These are phyloP conservation scores for Botrytis tulipae DNA, from an alignment of 2,329 filamentous ascomycete species.

Conservation along the genomic window DNA sequence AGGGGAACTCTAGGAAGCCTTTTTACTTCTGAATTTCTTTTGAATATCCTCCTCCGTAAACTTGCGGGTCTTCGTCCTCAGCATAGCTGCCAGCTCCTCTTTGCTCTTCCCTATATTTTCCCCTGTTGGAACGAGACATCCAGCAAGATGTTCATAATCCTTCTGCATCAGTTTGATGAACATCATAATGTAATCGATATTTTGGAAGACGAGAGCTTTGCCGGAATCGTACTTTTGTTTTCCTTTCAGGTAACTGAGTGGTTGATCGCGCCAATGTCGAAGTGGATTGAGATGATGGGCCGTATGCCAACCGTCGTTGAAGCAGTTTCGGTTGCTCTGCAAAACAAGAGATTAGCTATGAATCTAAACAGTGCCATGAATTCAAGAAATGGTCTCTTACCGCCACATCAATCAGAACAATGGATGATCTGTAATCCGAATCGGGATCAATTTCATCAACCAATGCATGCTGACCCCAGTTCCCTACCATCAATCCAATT, in stretches of 20 bases:
- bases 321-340: slow-evolving; percentile 77
- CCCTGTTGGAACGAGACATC: slow-evolving; percentile 71
- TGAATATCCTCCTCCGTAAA: slow-evolving; percentile 66
- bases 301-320: slow-evolving; percentile 81
- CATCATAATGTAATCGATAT: slow-evolving; percentile 79
- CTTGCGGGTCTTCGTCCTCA: slow-evolving; percentile 61
- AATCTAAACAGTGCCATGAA: neutral
- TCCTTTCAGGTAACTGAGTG: slow-evolving; percentile 66
- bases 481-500: slow-evolving; percentile 74
- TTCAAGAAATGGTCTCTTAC: slow-evolving; percentile 48
- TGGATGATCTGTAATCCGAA: slow-evolving; percentile 75
- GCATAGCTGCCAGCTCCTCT: slow-evolving; percentile 60
- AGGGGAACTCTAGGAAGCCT: neutral
- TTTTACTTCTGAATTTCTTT: slow-evolving; percentile 46
- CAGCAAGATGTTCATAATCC: slow-evolving; percentile 68
- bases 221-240: slow-evolving; percentile 66
- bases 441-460: slow-evolving; percentile 73
- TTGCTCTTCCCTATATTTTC: slow-evolving; percentile 65
- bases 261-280: slow-evolving; percentile 80
- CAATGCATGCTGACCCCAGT: slow-evolving; percentile 82
- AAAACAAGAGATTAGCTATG: slow-evolving; percentile 21
- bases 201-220: slow-evolving; percentile 72
- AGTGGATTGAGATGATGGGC: slow-evolving; percentile 77
- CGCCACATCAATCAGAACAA: slow-evolving; percentile 74
- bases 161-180: slow-evolving; percentile 66